These are phyloP conservation scores for Colletotrichum siamense DNA, from an alignment of 2,329 filamentous ascomycete species.

Conservation along the genomic window DNA sequence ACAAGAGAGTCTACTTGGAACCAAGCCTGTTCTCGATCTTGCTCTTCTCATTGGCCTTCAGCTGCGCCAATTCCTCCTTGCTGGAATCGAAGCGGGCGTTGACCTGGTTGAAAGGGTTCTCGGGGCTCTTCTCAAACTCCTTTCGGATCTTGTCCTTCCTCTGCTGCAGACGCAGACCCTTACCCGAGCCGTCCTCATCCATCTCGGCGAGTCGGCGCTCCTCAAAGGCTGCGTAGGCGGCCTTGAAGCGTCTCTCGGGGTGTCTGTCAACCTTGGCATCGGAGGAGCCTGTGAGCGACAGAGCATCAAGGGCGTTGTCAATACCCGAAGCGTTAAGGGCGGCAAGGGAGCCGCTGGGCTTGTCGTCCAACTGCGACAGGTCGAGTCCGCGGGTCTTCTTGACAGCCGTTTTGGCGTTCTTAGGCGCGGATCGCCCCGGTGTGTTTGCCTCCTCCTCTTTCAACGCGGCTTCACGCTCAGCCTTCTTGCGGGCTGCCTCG, in stretches of 20 bases:
- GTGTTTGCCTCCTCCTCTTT: slow-evolving; percentile 80
- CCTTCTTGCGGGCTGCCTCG: slow-evolving; percentile 86
- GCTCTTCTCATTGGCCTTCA: slow-evolving; percentile 69
- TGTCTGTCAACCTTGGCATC: slow-evolving; percentile 82
- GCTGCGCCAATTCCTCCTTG: slow-evolving; percentile 74
- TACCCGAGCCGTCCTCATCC: slow-evolving; percentile 75
- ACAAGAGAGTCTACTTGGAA: slow-evolving; percentile 25
- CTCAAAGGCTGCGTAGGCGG: slow-evolving; percentile 83
- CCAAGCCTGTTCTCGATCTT: slow-evolving; percentile 78
- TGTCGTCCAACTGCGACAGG: slow-evolving; percentile 74
- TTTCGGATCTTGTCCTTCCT: slow-evolving; percentile 83
- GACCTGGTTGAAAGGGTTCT: slow-evolving; percentile 95
- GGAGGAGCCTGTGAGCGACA: slow-evolving; percentile 65
- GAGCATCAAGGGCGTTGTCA: slow-evolving; percentile 89
- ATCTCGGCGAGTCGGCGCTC: slow-evolving; percentile 84
- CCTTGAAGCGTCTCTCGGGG: slow-evolving; percentile 86
- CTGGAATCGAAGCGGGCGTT: slow-evolving; percentile 77
- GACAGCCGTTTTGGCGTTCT: slow-evolving; percentile 70
- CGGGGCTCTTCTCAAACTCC: slow-evolving; percentile 93
- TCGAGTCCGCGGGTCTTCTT: slow-evolving; percentile 78
- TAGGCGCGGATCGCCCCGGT: slow-evolving; percentile 63
- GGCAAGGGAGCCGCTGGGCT: slow-evolving; percentile 42
- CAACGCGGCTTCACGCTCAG: slow-evolving; percentile 83
- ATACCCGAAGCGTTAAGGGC: slow-evolving; percentile 85
- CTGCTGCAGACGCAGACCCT: slow-evolving; percentile 82